A percentile compares a stretch with the other conserved stretches of the same genome.
These are phyloP conservation scores for Barnettozyma salicaria DNA, from an alignment of 805 yeast species.

Conservation along the genomic window DNA sequence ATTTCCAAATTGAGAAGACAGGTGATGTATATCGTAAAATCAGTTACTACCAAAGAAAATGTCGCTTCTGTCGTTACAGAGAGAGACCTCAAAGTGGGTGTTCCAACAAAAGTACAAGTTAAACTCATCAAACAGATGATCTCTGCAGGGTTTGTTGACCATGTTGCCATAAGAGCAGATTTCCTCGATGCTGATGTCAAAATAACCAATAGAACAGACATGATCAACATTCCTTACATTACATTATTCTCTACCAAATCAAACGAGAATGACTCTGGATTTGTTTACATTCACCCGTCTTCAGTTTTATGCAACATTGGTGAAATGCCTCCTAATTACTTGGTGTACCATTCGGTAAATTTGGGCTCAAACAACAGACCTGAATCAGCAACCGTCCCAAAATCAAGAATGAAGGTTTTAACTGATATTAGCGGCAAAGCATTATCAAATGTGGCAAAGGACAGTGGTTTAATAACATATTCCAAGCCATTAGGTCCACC, in stretches of 20 bases:
- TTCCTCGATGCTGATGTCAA: slow-evolving; percentile 54
- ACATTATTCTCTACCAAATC: slow-evolving; percentile 41
- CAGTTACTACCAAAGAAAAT: slow-evolving; percentile 53
- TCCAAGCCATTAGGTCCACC: slow-evolving; percentile 93
- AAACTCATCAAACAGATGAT: slow-evolving; percentile 85
- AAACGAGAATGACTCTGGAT: slow-evolving; percentile 39
- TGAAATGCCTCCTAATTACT: slow-evolving; percentile 67
- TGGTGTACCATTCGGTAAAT: slow-evolving; percentile 69
- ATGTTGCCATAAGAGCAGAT: slow-evolving; percentile 82
- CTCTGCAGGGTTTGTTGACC: slow-evolving; percentile 89
- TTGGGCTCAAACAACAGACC: slow-evolving; percentile 41
- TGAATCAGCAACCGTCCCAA: slow-evolving; percentile 38
- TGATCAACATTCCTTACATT: slow-evolving; percentile 58
- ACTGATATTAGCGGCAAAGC: slow-evolving; percentile 73
- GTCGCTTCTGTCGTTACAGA: slow-evolving; percentile 43
- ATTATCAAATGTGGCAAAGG: slow-evolving; percentile 69
- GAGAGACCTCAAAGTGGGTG: slow-evolving; percentile 46
- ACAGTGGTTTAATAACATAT: slow-evolving; percentile 67
- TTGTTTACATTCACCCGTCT: slow-evolving; percentile 74
- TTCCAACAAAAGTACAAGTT: slow-evolving; percentile 66
- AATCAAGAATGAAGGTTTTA: slow-evolving; percentile 63
- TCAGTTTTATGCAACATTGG: slow-evolving; percentile 60
- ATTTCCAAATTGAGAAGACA: slow-evolving; percentile 77
- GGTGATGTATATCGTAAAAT: slow-evolving; percentile 64
- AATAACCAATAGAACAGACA: slow-evolving; percentile 50